phyloP scores from a whole-genome alignment of 2,329 filamentous ascomycete species.

The Apiospora hydei region DNA sequence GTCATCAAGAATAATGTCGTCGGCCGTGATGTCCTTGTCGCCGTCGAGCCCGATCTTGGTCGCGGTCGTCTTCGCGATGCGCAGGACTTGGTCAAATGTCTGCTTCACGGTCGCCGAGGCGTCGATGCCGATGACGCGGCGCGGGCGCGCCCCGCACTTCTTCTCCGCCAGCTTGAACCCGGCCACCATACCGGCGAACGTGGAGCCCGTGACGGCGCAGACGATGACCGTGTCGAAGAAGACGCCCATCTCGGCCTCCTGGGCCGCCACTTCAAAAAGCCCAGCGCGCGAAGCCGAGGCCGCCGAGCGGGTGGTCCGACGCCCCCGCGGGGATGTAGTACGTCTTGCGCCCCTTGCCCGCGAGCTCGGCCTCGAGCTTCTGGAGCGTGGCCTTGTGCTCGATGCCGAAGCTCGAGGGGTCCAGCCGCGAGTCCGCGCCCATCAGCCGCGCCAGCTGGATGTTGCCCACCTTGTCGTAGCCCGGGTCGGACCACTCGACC shows the following conservation, averaged over 20 bases:
- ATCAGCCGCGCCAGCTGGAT: constrained; percentile 74
- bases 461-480: constrained; percentile 72
- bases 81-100: constrained; percentile 70
- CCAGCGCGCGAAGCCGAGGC: constrained; percentile 74
- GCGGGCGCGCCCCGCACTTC: constrained; percentile 50
- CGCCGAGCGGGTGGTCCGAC: constrained; percentile 73
- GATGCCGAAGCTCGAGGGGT: constrained; percentile 69
- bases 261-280: constrained; percentile 72
- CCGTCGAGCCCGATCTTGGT: constrained; percentile 64
- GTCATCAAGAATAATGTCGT: constrained; percentile 67
- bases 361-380: constrained; percentile 60
- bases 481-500: constrained; percentile 67
- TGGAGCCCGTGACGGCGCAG: constrained; percentile 75
- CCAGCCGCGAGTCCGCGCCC: constrained; percentile 68
- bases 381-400: constrained; percentile 70
- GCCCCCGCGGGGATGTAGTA: constrained; percentile 78
- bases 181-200: constrained; percentile 75
- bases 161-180: constrained; percentile 72
- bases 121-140: constrained; percentile 72
- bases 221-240: constrained; percentile 75
- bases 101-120: constrained; percentile 65
- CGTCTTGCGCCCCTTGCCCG: constrained; percentile 61
- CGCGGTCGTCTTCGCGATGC: constrained; percentile 71
- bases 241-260: constrained; percentile 66
- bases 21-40: constrained; percentile 65